These are phyloP conservation scores for Leccinum ochraceum DNA, from an alignment of 768 basidiomycete genomes.

Conservation along the genomic window DNA sequence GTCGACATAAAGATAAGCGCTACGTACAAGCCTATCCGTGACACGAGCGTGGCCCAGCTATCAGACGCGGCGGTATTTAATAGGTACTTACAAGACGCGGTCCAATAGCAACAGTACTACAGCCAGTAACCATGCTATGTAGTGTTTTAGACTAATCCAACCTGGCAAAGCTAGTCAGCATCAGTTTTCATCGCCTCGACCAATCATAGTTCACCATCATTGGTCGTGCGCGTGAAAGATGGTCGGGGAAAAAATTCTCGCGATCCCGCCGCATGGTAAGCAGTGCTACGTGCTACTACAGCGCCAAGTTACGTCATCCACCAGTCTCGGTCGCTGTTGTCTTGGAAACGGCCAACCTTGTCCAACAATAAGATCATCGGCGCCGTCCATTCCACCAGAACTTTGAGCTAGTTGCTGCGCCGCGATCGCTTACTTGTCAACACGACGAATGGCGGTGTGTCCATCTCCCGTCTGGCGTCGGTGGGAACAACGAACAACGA, in stretches of 20 bases:
- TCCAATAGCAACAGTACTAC: background rate
- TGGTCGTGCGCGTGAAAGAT: background rate
- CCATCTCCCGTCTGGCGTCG: background rate
- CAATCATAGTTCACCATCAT: background rate
- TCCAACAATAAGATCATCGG: background rate
- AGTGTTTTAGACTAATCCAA: too few species aligned
- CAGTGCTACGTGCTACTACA: background rate
- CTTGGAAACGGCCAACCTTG: background rate
- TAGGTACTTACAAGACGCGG: background rate
- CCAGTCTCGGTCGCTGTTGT: background rate
- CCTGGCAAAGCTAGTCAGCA: background rate
- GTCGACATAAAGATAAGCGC: background rate
- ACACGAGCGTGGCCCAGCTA: too few species aligned
- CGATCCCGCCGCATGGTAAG: background rate
- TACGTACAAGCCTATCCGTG: background rate
- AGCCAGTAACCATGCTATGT: too few species aligned
- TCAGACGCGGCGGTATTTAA: background rate
- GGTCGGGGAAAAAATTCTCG: background rate
- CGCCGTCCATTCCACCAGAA: background rate
- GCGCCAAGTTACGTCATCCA: background rate
- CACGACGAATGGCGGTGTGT: background rate
- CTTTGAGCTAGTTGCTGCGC: background rate
- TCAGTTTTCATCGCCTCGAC: background rate
- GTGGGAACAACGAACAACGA: background rate
- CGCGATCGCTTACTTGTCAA: background rate